Evolutionary conservation across 805 yeast species (phyloP).

Genomic region (Ogataea degrootiae): DNA sequence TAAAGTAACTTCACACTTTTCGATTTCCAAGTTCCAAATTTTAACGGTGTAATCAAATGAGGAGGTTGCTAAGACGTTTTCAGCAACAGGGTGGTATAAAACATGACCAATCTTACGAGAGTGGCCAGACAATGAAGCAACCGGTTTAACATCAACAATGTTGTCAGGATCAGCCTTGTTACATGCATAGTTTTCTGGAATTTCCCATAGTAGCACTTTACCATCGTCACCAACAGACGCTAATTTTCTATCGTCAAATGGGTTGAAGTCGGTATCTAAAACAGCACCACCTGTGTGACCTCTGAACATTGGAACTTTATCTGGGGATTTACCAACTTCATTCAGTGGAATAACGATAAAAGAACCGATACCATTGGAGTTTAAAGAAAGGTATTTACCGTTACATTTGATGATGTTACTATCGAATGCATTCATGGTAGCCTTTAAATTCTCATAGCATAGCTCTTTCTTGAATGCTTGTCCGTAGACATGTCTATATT

Average conservation of each 20-base stretch:
- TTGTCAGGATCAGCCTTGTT: slow-evolving; percentile 49
- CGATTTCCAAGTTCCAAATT: slow-evolving; percentile 82
- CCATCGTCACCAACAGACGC: slow-evolving; percentile 82
- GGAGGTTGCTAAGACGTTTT: slow-evolving; percentile 81
- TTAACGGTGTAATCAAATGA: slow-evolving; percentile 89
- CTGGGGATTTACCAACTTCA: slow-evolving; percentile 92
- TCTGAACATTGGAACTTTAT: slow-evolving; percentile 85
- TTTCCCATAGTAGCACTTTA: slow-evolving; percentile 78
- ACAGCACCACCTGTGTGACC: slow-evolving; percentile 97
- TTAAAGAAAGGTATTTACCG: slow-evolving; percentile 79
- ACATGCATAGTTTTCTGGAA: slow-evolving; percentile 78
- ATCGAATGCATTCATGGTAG: slow-evolving; percentile 94
- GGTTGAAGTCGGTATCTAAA: slow-evolving; percentile 92
- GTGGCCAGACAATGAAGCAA: slow-evolving; percentile 75
- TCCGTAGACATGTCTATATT: slow-evolving; percentile 94
- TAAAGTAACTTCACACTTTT: slow-evolving; percentile 64
- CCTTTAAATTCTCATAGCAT: slow-evolving; percentile 68
- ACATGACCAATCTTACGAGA: slow-evolving; percentile 92
- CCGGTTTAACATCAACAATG: slow-evolving; percentile 65
- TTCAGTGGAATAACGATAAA: slow-evolving; percentile 86
- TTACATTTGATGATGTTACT: slow-evolving; percentile 84
- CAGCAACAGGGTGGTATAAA: slow-evolving; percentile 82
- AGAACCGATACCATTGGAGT: slow-evolving; percentile 95
- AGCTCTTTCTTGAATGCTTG: slow-evolving; percentile 73
- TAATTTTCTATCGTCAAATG: slow-evolving; percentile 70